Base-by-base conservation (phyloP, 148 eudicot genomes). In the Pouteria glomerata region DNA sequence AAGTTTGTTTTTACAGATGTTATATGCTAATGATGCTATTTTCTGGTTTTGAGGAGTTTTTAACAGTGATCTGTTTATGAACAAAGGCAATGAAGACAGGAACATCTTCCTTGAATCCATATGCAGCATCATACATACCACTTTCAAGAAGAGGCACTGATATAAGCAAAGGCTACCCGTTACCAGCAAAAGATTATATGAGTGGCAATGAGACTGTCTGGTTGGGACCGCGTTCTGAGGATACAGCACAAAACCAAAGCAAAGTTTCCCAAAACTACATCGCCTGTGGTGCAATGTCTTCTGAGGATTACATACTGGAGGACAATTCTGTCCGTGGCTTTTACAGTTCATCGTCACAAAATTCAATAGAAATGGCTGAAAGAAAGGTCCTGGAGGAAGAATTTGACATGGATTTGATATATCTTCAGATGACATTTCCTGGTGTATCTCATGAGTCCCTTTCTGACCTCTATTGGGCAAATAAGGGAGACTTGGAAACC, bases 61-160 rank as follows among this genome's bases (percentile, higher is more conserved):
- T 7, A 29, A 21, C 82, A 88, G 86, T 58, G 62, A 39, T 76
- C 59, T 44, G n/a, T 30, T 68, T 21, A 42, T 65, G 51, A 66
- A 23, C 37, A 69, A 44, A 58, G 56, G 65, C 67, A 77, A 91
- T 88, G 97, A 89, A 80, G 78, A 21, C 85, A 16, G 82, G 85
- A 71, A 51, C 69, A 76, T 86, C 92, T 62, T 82, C 89, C 58
- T 82, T 91, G 88, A 95, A 95, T 77, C 97, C 96, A 16, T 59
- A 78, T 76, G 97, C 98, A 21, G 76, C 76, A 12, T 67, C 91
- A 63, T 94, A 91, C 56, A 71, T 95, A 58, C 98, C 98, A 16
- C 76, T 95, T 65, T 78, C 84, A 29, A 82, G 74, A 75, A 81
- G 93, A 85, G 95, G 82, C 50, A 68, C 59, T 34, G 80, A 71